These are phyloP conservation scores for Clarireedia paspali DNA, from an alignment of 2,329 filamentous ascomycete species.

Conservation along the genomic window DNA sequence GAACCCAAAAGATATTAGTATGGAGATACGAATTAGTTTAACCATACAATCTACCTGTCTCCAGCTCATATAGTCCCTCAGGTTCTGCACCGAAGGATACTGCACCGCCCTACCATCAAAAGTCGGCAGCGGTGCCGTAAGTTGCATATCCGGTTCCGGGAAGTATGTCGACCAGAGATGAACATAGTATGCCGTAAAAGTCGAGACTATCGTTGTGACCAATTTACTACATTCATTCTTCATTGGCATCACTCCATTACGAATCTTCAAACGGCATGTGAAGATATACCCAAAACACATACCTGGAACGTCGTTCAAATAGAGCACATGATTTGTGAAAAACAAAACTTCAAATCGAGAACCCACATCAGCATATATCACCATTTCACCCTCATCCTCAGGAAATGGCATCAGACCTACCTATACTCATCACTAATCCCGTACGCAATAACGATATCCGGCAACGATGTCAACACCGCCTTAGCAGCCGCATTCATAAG, in stretches of 20 bases:
- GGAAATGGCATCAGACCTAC: slow-evolving; percentile 32
- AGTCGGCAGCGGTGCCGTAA: slow-evolving; percentile 71
- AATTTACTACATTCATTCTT: slow-evolving; percentile 58
- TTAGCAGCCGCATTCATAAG: slow-evolving; percentile 94
- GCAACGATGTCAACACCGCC: slow-evolving; percentile 72
- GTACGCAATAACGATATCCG: slow-evolving; percentile 82
- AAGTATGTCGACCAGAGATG: slow-evolving; percentile 74
- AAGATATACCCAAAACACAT: slow-evolving; percentile 23
- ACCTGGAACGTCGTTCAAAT: slow-evolving; percentile 81
- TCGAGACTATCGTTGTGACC: slow-evolving; percentile 82
- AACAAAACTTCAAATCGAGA: slow-evolving; percentile 57
- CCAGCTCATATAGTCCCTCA: slow-evolving; percentile 96
- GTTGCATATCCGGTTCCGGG: slow-evolving; percentile 55
- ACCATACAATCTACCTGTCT: slow-evolving; percentile 84
- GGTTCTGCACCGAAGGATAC: slow-evolving; percentile 74
- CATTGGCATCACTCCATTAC: neutral
- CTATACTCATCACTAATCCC: slow-evolving; percentile 93
- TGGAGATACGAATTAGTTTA: neutral
- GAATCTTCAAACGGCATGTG: neutral
- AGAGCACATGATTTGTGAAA: slow-evolving; percentile 75
- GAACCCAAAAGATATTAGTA: neutral
- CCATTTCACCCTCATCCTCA: neutral
- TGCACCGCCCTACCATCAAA: slow-evolving; percentile 90
- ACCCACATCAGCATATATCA: neutral
- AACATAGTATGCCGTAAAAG: slow-evolving; percentile 88